phyloP scores from a whole-genome alignment of 257 asterid genomes.

The Eustoma russellianum region DNA sequence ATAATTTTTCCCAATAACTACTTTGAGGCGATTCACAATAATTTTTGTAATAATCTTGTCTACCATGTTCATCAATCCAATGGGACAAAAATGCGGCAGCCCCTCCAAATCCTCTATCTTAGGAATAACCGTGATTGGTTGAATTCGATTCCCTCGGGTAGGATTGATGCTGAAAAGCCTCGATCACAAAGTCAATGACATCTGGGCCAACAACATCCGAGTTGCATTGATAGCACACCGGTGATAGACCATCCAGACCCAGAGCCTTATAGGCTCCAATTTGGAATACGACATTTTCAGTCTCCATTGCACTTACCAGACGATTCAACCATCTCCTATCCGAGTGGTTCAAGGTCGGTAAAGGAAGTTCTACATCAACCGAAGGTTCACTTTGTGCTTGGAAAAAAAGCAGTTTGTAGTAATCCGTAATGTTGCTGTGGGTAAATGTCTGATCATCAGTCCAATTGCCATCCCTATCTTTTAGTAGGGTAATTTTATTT shows the following conservation, averaged over 20 bases:
- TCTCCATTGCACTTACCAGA: too few relatives aligned
- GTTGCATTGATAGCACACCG: background rate
- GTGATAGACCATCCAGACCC: background rate
- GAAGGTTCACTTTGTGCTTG: background rate
- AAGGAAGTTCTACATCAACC: too few relatives aligned
- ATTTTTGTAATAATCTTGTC: too few relatives aligned
- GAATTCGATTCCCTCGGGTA: background rate
- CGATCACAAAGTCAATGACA: background rate
- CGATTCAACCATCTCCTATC: too few relatives aligned
- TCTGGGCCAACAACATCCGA: background rate
- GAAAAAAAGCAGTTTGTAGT: background rate
- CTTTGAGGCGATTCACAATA: too few relatives aligned
- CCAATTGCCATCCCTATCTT: background rate
- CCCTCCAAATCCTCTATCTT: too few relatives aligned
- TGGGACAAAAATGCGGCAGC: background rate
- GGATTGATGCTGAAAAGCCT: background rate
- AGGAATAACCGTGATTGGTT: background rate
- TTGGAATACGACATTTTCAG: too few relatives aligned
- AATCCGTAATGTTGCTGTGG: too few relatives aligned
- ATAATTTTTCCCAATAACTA: background rate
- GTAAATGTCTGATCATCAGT: background rate
- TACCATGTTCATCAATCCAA: background rate
- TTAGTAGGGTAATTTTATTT: too few relatives aligned
- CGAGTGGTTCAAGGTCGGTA: too few relatives aligned
- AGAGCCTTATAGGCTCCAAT: too few relatives aligned